A percentile compares a stretch with the other conserved stretches of the same genome.
Evolutionary conservation across 2,329 filamentous ascomycete species (phyloP).

Genomic region (Chaetomium olivaceum): DNA sequence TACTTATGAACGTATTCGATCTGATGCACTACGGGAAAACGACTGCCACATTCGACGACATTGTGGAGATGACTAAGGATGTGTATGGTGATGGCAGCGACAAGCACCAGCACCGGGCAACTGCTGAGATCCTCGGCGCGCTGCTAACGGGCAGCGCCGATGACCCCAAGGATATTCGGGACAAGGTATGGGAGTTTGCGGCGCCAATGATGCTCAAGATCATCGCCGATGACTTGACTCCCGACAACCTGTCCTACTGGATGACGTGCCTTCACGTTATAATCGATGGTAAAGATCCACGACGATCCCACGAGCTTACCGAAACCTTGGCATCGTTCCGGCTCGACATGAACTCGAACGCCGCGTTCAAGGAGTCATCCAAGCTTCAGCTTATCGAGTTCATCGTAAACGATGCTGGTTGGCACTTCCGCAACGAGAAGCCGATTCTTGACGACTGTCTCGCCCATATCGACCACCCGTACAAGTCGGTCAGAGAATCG

Average conservation of each 20-base stretch:
- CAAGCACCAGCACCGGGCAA: constrained; percentile 96
- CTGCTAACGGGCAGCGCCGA: constrained; percentile 80
- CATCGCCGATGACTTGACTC: constrained; percentile 88
- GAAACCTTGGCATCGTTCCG: constrained; percentile 82
- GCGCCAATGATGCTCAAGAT: constrained; percentile 85
- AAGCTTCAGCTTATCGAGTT: constrained; percentile 92
- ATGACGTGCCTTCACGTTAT: constrained; percentile 89
- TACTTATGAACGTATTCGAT: constrained; percentile 88
- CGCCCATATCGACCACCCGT: constrained; percentile 89
- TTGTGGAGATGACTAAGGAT: constrained; percentile 74
- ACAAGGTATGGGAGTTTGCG: constrained; percentile 82
- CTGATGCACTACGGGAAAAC: constrained; percentile 81
- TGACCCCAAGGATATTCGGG: constrained; percentile 70
- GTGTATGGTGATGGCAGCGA: constrained; percentile 92
- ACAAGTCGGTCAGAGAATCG: constrained; percentile 93
- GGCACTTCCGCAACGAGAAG: constrained; percentile 91
- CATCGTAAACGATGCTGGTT: constrained; percentile 81
- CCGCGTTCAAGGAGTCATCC: constrained; percentile 97
- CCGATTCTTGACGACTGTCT: constrained; percentile 89
- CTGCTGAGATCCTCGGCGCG: constrained; percentile 87
- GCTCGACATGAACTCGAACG: constrained; percentile 91
- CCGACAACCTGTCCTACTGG: constrained; percentile 95
- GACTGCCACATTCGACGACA: constrained; percentile 77
- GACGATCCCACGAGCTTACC: constrained; percentile 81
- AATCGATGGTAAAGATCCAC: constrained; percentile 84